Base-by-base conservation (phyloP, 106 monocot genomes). In the Dendrobium huoshanense region DNA sequence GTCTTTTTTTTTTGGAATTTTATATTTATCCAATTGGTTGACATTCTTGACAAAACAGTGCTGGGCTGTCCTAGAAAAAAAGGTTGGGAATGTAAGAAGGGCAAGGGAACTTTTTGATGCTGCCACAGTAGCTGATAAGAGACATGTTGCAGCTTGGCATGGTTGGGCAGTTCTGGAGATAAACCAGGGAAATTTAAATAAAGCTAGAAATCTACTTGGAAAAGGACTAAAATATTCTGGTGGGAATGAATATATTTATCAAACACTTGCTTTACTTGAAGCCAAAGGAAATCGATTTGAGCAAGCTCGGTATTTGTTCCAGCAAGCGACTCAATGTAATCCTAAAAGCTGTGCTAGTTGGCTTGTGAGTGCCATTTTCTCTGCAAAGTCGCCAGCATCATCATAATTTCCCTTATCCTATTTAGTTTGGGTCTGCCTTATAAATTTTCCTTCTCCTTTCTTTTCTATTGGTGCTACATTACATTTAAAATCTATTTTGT, bases 301-400 rank as follows among this genome's bases (percentile, higher is more conserved):
- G 55, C 91, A 91, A 77, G 98, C 98, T 25, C 79, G 98, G 5
- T 92, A 86, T 81, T 87, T 99, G 77, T 99, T 99, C 77, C 81
- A 86, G 81, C 91, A 89, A 80, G 98, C 98, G 19, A 92, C 95
- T 72, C 58, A 75, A 42, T 92, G 85, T 79, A 99, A 99, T 79
- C 91, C 95, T 25, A 99, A 95, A 87, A 99, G 98, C 80, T 99
- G 98, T 79, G 98, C 98, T 55, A 99, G 95, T 85, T 99, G 98
- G 98, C 92, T 99, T 81, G 98, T 99, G 79, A 92, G 94, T 92
- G 51, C 78, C 64, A 25, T 22, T 13, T 25, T 51, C 80, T 17
- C 37, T 51, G 51, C 51, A 51, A 13, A 13, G 13, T 51, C 2
- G 51, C 15, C 51, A 13, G 51, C 51, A 51, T 15, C 16, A 51